Evolutionary conservation across 345 rosid species (phyloP).

Genomic region (Hibiscus tridactylites): DNA sequence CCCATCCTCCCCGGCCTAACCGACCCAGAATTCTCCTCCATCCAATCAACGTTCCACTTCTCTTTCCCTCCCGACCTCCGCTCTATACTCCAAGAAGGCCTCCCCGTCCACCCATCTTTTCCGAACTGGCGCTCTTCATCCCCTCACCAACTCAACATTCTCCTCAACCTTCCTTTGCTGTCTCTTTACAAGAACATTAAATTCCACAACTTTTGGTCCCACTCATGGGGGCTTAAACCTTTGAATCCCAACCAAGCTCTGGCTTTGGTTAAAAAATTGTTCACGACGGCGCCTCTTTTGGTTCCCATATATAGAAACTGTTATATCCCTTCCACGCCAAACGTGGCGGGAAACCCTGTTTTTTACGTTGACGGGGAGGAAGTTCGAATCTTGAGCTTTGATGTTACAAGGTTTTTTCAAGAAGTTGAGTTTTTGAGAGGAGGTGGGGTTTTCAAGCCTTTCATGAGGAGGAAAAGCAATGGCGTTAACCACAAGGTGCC

Average conservation of each 20-base stretch:
- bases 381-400: conserved; percentile 50
- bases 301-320: conserved; percentile 55
- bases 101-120: conserved; percentile 61
- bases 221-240: conserved; percentile 61
- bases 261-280: conserved; percentile 17
- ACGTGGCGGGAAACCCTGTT: conserved; percentile 60
- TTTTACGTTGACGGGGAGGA: conserved; percentile 46
- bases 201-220: conserved; percentile 54
- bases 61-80: conserved; percentile 87
- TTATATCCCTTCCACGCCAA: conserved; percentile 52
- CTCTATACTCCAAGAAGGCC: conserved; percentile 65
- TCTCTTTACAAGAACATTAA: conserved; percentile 40
- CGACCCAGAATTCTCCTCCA: conserved; percentile 46
- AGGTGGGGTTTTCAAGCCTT: conserved; percentile 9
- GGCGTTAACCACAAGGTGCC: conserved; percentile 20
- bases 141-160: conserved; percentile 44
- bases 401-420: conserved; percentile 52
- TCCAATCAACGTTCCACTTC: conserved; percentile 53
- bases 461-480: not conserved
- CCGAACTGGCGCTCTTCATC: conserved; percentile 80
- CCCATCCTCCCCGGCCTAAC: conserved; percentile 53
- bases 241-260: conserved; percentile 19
- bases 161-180: conserved; percentile 42
- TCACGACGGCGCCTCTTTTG: conserved; percentile 45
- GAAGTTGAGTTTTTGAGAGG: conserved; percentile 26